These are phyloP conservation scores for Cryptococcus floricola DNA, from an alignment of 1,284 basidiomycete genomes.

Conservation along the genomic window DNA sequence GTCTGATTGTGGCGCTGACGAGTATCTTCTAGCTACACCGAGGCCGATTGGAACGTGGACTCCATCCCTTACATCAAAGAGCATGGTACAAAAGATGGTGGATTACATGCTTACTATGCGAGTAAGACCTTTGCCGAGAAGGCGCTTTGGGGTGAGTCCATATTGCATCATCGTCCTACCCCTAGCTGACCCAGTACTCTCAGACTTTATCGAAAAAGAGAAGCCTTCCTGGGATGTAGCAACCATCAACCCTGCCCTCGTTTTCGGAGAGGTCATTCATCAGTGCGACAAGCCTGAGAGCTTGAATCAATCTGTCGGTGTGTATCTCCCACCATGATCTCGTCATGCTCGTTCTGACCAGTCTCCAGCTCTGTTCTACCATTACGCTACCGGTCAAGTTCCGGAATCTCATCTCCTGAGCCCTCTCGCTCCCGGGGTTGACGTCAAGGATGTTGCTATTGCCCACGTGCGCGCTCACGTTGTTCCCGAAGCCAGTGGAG, in stretches of 20 bases:
- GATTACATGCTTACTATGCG: constrained; percentile 38
- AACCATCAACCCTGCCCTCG: constrained; percentile 57
- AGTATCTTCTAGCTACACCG: constrained; percentile 22
- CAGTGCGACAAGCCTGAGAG: constrained; percentile 51
- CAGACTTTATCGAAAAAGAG: constrained; percentile 57
- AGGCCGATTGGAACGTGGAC: constrained; percentile 63
- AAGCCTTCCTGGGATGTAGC: constrained; percentile 58
- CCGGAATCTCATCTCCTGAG: constrained; percentile 41
- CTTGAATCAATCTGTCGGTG: constrained; percentile 56
- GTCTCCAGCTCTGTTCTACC: constrained; percentile 36
- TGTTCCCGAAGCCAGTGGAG: constrained; percentile 57
- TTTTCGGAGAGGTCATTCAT: constrained; percentile 56
- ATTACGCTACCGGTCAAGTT: constrained; percentile 47
- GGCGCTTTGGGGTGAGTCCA: constrained; percentile 45
- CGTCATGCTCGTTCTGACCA: no score
- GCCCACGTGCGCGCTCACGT: constrained; percentile 59
- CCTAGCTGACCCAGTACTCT: not conserved
- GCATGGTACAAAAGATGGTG: constrained; percentile 57
- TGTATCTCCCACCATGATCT: no score
- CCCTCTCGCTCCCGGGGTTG: constrained; percentile 54
- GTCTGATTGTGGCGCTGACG: constrained; percentile 6
- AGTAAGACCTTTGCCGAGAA: constrained; percentile 66
- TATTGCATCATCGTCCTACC: constrained; percentile 7
- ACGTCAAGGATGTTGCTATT: constrained; percentile 58
- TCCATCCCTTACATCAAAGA: constrained; percentile 56